Evolutionary conservation across 169 alveolate species (phyloP), one percentile per base, ranked within the genome.

Genomic region (Plasmodium gonderi): DNA sequence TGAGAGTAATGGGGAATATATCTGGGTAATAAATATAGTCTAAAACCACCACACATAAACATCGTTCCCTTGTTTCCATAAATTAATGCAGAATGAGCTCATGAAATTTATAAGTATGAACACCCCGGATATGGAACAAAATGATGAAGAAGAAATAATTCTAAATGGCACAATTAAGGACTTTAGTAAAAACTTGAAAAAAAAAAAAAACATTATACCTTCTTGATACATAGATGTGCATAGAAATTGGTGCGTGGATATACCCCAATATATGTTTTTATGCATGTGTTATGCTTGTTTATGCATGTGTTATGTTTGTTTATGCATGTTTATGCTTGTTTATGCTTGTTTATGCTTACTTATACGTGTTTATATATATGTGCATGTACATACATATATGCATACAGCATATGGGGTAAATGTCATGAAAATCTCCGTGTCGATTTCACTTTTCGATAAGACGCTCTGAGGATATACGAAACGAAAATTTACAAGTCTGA

Each of bases 401-500:
- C 72, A 20, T 20, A 3, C 72, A 1, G 36, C 72, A 14, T 14
- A 20, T 0, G 72, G 4, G 0, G 26, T n/a, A 7, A 23, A 3
- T 1, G n/a, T 36, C 3, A 60, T 60, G n/a, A 36, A 36, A 60
- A 60, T 36, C 1, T 7, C 72, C 72, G 7, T 36, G 0, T 36
- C 72, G 26, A 60, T 60, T 75, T 64, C 74, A 11, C 67, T 44
- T 68, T 68, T 60, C 20, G 2, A 29, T 31, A 69, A 83, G 92
- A 69, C 51, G 42, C 75, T 33, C 44, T 83, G n/a, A 83, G 92
- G 77, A 40, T 23, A 31, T 83, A 69, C 64, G 92, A 83, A 83
- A 45, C 29, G 64, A 83, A 45, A 51, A 45, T 83, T 29, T 83
- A 83, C 68, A 40, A 83, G 40, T 26, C 77, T 38, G 60, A 51